Base-by-base conservation (phyloP, 2,329 filamentous ascomycete species). In the Polychaeton citri region DNA sequence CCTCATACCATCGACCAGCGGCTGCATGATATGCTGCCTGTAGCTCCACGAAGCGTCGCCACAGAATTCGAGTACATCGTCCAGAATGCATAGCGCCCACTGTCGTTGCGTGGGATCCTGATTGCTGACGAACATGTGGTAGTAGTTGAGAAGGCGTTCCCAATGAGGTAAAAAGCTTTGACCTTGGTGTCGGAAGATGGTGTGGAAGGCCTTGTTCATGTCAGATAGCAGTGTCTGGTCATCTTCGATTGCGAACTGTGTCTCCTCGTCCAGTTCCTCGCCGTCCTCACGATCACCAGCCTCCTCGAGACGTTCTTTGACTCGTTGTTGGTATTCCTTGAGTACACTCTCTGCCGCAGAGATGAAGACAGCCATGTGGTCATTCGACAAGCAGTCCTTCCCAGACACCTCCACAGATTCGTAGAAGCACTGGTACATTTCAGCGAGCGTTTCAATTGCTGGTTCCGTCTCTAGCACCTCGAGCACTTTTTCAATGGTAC, bases 381-480 rank as follows among this genome's bases (percentile, higher is more conserved):
- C 71, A 26, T 71, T 66, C 5, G 71, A 83, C 32, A 98, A 70
- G 54, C 80, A 88, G 49, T 82, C 77, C 60, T 83, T 84, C 40
- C 88, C 88, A 45, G 93, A 75, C 16, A 95, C 87, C 63, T 96
- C 88, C 6, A 98, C 79, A 18, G 85, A 94, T 60, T 98, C 90
- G 59, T 98, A 98, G 68, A 98, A 98, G 66, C 90, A 98, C 61
- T 96, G 88, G 62, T 95, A 98, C 85, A 98, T 95, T 63, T 96
- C 90, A 2, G 90, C 88, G 32, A 98, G 72, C 0, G 90, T 94
- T 51, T 98, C 90, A 40, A 98, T 87, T 1, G 87, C 86, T 15
- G 90, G 88, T 63, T 98, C 90, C 1, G 87, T 87, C 42, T 80
- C 84, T 26, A 98, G 71, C 2, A 95, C 87, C 59, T 96, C 90